Conservation (phyloP, 192 early-diverging fungal species). For the Spinellus fusiger region DNA sequence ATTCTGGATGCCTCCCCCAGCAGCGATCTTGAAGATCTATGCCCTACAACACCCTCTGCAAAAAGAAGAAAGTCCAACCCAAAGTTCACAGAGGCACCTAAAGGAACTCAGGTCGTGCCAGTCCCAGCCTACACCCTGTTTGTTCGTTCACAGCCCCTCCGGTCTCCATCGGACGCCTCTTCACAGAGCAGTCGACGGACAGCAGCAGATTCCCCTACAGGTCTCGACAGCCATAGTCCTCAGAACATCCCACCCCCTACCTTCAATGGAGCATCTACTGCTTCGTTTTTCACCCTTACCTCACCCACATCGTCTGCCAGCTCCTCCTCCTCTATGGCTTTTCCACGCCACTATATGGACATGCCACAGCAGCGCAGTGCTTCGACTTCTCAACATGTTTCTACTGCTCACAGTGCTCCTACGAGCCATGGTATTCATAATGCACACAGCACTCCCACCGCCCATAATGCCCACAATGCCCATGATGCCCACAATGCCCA, state of each 20-base stretch:
- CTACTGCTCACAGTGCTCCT: too few relatives aligned
- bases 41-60: neutral
- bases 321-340: constrained; percentile 1
- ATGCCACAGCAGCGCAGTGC: constrained; percentile 1
- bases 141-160: constrained; percentile 9
- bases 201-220: neutral
- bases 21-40: neutral
- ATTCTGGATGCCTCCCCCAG: neutral
- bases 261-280: neutral
- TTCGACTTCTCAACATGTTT: constrained; percentile 4
- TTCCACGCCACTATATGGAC: constrained; percentile 1
- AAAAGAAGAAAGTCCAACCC: constrained; percentile 4
- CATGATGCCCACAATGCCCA: neutral
- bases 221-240: neutral
- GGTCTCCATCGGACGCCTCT: constrained; percentile 5
- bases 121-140: constrained; percentile 15
- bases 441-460: neutral
- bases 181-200: neutral
- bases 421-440: neutral
- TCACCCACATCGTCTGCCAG: constrained; percentile 16
- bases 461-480: neutral
- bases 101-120: constrained; percentile 16
- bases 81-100: neutral
- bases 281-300: constrained; percentile 5
- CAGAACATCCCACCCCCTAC: neutral